phyloP scores from a whole-genome alignment of 805 yeast species.

The Saturnispora mendoncae region DNA sequence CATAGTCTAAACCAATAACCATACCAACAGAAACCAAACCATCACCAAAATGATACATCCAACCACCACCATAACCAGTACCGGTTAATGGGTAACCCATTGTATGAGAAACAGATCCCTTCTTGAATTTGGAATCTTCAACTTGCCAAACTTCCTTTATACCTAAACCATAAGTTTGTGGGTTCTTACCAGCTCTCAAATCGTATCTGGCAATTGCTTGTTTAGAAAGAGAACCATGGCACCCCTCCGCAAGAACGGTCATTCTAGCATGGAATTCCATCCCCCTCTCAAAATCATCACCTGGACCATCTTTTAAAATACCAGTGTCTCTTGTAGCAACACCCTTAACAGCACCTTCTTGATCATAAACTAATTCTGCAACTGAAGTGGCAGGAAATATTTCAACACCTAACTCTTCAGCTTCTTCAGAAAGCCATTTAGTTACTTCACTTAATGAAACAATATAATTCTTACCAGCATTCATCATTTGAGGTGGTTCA shows the following conservation, averaged over 20 bases:
- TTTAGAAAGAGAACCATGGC: constrained; percentile 90
- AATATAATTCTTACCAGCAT: constrained; percentile 73
- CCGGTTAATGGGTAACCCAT: constrained; percentile 78
- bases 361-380: constrained; percentile 59
- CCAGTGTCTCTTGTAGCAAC: constrained; percentile 96
- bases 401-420: constrained; percentile 92
- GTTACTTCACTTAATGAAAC: constrained; percentile 77
- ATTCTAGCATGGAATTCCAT: constrained; percentile 92
- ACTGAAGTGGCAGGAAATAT: constrained; percentile 87
- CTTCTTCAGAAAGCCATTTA: constrained; percentile 73
- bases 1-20: constrained; percentile 91
- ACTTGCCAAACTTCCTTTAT: constrained; percentile 98
- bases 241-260: constrained; percentile 94
- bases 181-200: constrained; percentile 53
- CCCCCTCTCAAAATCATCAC: constrained; percentile 77
- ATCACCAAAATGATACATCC: constrained; percentile 94
- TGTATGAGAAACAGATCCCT: constrained; percentile 78
- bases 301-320: constrained; percentile 58
- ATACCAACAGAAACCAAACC: constrained; percentile 85
- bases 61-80: constrained; percentile 90
- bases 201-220: constrained; percentile 60
- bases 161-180: constrained; percentile 94
- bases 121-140: constrained; percentile 64
- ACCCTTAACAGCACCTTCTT: constrained; percentile 62
- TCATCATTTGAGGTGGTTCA: constrained; percentile 86